phyloP scores from a whole-genome alignment of 352 stramenopile genomes.

The Phytophthora hibernalis region DNA sequence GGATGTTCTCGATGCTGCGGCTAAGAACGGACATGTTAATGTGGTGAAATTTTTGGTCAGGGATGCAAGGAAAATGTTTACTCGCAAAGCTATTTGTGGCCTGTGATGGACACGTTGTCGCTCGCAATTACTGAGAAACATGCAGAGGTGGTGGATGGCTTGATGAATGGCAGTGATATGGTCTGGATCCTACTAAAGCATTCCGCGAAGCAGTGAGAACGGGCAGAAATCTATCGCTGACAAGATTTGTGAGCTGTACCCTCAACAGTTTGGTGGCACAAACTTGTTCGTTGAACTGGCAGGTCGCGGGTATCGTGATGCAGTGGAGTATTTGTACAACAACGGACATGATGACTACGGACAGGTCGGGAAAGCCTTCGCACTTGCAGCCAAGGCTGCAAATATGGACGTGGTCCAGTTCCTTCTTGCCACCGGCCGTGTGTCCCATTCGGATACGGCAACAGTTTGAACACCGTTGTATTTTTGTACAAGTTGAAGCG shows the following conservation, averaged over 20 bases:
- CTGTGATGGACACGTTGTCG: too few species aligned
- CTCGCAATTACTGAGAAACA: neutral
- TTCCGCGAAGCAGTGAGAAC: neutral
- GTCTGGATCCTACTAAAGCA: neutral
- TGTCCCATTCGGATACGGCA: neutral
- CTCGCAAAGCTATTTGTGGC: neutral
- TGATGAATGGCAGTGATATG: neutral
- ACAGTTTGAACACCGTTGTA: neutral
- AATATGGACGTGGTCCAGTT: neutral
- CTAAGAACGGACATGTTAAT: neutral
- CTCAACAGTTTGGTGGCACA: neutral
- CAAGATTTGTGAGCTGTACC: neutral
- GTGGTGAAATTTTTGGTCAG: constrained; percentile 8
- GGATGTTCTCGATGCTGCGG: neutral
- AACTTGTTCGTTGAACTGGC: neutral
- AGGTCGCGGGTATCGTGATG: neutral
- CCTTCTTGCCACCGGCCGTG: neutral
- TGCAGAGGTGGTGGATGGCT: neutral
- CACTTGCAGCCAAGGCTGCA: neutral
- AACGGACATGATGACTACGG: neutral
- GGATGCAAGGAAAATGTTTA: neutral
- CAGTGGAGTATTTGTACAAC: constrained; percentile 7
- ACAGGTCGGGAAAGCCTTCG: constrained; percentile 1
- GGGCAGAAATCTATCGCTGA: neutral
- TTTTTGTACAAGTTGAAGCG: neutral